Evolutionary conservation across 2,329 filamentous ascomycete species (phyloP).

Genomic region (Aspergillus aculeatus): DNA sequence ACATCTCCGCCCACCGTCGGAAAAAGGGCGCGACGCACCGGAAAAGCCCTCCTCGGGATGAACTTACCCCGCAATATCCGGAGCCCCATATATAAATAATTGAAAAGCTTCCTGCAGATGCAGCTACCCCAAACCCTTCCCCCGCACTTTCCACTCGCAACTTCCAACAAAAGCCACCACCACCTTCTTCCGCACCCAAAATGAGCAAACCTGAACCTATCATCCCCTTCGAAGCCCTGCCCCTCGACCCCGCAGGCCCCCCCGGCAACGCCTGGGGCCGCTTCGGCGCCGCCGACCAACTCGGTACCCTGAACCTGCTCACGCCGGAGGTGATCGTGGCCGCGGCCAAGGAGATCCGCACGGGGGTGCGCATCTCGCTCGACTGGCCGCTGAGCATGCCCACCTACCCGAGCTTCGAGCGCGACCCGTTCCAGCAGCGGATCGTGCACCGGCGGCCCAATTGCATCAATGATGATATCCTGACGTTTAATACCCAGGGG

Average conservation of each 20-base stretch:
- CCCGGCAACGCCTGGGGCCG: constrained; percentile 57
- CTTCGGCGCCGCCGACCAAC: constrained; percentile 52
- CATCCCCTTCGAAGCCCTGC: neutral
- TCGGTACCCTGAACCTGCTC: constrained; percentile 56
- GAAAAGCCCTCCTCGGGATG: neutral
- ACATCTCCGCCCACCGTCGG: neutral
- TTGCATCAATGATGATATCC: constrained; percentile 6
- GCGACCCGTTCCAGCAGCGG: neutral
- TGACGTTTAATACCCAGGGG: constrained; percentile 9
- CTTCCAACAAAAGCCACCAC: neutral
- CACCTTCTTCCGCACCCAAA: too few relatives aligned
- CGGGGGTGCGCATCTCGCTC: constrained; percentile 26
- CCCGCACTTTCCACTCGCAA: too few relatives aligned
- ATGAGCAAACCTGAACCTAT: too few relatives aligned
- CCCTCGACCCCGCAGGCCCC: constrained; percentile 35
- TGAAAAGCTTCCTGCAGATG: neutral
- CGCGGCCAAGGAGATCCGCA: constrained; percentile 47
- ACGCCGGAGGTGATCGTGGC: constrained; percentile 45
- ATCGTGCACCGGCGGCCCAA: constrained; percentile 1
- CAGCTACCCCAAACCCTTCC: too few relatives aligned
- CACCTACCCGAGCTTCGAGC: neutral
- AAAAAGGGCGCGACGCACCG: neutral
- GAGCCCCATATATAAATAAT: neutral
- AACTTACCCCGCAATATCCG: neutral
- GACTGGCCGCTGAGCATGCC: neutral